Evolutionary conservation across 768 basidiomycete species (phyloP).

Genomic region (Infundibulicybe gibba): DNA sequence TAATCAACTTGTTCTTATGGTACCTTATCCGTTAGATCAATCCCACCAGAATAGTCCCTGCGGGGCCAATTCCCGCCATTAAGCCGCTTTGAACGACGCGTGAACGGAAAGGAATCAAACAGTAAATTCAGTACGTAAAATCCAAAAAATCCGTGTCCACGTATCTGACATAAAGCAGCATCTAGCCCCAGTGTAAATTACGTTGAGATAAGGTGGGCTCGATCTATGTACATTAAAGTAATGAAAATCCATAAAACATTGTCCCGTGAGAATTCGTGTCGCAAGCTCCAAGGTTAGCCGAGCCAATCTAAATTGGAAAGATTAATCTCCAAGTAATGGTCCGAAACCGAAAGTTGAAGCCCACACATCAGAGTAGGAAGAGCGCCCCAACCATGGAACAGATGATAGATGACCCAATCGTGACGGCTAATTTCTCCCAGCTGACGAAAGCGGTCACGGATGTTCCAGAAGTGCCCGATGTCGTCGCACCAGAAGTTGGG

Average conservation of each 20-base stretch:
- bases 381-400: constrained; percentile 20
- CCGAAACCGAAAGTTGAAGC: background rate
- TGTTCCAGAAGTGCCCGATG: constrained; percentile 9
- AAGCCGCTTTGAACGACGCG: constrained; percentile 43
- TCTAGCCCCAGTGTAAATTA: background rate
- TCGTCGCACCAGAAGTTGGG: constrained; percentile 5
- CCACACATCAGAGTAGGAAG: constrained; percentile 16
- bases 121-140: background rate
- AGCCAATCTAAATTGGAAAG: background rate
- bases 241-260: too few species aligned
- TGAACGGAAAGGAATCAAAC: background rate
- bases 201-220: too few species aligned
- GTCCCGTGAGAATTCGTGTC: too few species aligned
- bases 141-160: background rate
- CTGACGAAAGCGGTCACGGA: constrained; percentile 7
- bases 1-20: background rate
- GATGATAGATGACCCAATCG: constrained; percentile 19
- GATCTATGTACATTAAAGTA: too few species aligned
- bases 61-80: constrained; percentile 70
- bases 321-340: background rate
- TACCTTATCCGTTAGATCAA: constrained; percentile 55
- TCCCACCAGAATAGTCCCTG: constrained; percentile 70
- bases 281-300: too few species aligned
- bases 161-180: constrained; percentile 1
- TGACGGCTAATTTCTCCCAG: constrained; percentile 19